These are phyloP conservation scores for Porphyridium purpureum DNA, from an alignment of 23 red algal species.

Conservation along the genomic window DNA sequence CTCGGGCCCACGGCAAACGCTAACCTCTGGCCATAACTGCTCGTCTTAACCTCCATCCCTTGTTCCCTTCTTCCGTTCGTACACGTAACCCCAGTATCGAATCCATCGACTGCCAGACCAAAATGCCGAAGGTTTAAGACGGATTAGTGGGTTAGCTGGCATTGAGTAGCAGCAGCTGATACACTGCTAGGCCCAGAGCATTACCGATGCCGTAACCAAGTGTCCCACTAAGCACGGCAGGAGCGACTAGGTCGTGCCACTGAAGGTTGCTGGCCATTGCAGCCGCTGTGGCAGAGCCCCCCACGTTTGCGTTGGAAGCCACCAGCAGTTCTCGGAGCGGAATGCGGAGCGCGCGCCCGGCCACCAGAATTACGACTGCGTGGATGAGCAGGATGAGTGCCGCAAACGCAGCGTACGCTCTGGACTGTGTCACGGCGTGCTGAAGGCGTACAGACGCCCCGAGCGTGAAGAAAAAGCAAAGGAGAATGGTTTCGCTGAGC, in stretches of 20 bases:
- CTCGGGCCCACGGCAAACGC: too few relatives aligned
- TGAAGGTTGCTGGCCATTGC: constrained; percentile 19
- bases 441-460: constrained; percentile 1
- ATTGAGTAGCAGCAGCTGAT: background rate
- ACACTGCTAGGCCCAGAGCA: constrained; percentile 9
- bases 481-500: background rate
- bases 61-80: too few relatives aligned
- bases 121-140: too few relatives aligned
- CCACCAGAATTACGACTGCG: background rate
- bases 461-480: constrained; percentile 3
- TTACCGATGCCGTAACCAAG: constrained; percentile 23
- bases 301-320: constrained; percentile 45
- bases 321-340: constrained; percentile 9
- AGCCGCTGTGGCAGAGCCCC: constrained; percentile 32
- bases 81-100: too few relatives aligned
- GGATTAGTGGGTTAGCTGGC: too few relatives aligned
- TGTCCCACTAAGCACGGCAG: constrained; percentile 17
- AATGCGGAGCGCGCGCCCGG: background rate
- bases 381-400: constrained; percentile 15
- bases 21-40: too few relatives aligned
- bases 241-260: constrained; percentile 13
- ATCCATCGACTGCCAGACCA: too few relatives aligned
- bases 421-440: constrained; percentile 1
- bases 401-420: constrained; percentile 2
- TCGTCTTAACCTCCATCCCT: too few relatives aligned